A percentile compares a stretch with the other conserved stretches of the same genome.
Conservation (phyloP, 2,329 filamentous ascomycete species). For the Clonostachys sp. region DNA sequence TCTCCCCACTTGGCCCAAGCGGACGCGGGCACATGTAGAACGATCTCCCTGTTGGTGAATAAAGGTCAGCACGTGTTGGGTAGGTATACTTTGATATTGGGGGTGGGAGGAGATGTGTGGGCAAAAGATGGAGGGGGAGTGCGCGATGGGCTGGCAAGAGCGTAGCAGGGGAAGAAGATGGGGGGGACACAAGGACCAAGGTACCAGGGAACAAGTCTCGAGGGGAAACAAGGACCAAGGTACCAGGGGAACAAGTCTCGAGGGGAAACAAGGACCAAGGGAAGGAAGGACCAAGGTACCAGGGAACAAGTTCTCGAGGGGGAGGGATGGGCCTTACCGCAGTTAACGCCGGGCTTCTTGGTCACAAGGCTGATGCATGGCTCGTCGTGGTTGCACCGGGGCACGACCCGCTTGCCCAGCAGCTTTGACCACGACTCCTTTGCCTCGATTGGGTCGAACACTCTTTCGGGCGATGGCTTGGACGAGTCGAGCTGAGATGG, state of each 20-base stretch:
- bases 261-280: no score
- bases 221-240: no score
- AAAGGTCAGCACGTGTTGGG: background rate
- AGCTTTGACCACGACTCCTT: slow-evolving; percentile 86
- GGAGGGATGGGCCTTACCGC: slow-evolving; percentile 36
- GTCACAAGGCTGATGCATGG: slow-evolving; percentile 79
- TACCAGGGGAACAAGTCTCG: no score
- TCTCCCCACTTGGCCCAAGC: slow-evolving; percentile 77
- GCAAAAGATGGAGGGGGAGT: no score
- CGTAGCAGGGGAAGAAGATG: no score
- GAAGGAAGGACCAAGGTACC: no score
- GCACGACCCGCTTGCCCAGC: slow-evolving; percentile 68
- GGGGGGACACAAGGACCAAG: no score
- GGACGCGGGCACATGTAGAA: slow-evolving; percentile 67
- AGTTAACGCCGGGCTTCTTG: slow-evolving; percentile 86
- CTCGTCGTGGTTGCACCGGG: slow-evolving; percentile 83
- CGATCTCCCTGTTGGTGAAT: slow-evolving; percentile 42
- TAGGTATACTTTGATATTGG: no score
- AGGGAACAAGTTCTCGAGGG: no score
- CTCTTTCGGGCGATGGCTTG: slow-evolving; percentile 21
- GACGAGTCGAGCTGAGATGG: slow-evolving; percentile 1
- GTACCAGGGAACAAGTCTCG: no score
- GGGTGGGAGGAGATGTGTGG: no score
- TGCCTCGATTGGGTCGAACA: slow-evolving; percentile 64
- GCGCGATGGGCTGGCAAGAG: no score